These are phyloP conservation scores for Arabidopsis suecica DNA, from an alignment of 345 rosid genomes.

Conservation along the genomic window DNA sequence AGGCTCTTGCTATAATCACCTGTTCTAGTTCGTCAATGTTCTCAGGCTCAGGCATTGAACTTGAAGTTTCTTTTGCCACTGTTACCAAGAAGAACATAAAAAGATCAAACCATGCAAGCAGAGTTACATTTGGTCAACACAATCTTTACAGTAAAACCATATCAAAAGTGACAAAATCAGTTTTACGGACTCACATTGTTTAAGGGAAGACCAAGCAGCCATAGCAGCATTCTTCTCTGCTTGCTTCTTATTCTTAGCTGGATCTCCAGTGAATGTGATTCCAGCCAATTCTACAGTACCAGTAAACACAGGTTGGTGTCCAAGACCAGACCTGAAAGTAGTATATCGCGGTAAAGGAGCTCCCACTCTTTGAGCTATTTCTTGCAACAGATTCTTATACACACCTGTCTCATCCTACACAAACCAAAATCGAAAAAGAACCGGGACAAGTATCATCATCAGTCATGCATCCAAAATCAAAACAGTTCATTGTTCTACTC, in stretches of 20 bases:
- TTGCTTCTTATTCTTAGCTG: constrained; percentile 96
- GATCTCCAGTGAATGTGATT: constrained; percentile 85
- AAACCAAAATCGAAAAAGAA: constrained; percentile 1
- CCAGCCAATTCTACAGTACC: constrained; percentile 97
- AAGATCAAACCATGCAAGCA: constrained; percentile 25
- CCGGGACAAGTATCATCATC: constrained; percentile 20
- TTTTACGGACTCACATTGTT: constrained; percentile 68
- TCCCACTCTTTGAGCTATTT: constrained; percentile 95
- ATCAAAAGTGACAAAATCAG: not conserved
- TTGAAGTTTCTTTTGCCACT: constrained; percentile 97
- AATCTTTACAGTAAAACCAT: not conserved
- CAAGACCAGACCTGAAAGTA: constrained; percentile 93
- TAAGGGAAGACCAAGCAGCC: constrained; percentile 97
- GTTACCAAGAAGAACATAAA: constrained; percentile 32
- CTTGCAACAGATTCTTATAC: constrained; percentile 95
- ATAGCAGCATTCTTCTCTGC: constrained; percentile 99
- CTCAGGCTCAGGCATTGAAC: constrained; percentile 77
- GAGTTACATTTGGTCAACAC: not conserved
- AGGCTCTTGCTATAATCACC: constrained; percentile 84
- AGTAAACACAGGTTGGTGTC: constrained; percentile 94
- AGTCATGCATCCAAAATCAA: constrained; percentile 27
- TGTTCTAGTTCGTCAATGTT: constrained; percentile 91
- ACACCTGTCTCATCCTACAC: constrained; percentile 98
- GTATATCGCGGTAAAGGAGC: constrained; percentile 92
- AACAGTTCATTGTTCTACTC: not conserved